Percentiles rank a stretch among this genome's conserved stretches.
Evolutionary conservation across 257 asterid genomes (phyloP).

Genomic region (Nicotiana otophora): DNA sequence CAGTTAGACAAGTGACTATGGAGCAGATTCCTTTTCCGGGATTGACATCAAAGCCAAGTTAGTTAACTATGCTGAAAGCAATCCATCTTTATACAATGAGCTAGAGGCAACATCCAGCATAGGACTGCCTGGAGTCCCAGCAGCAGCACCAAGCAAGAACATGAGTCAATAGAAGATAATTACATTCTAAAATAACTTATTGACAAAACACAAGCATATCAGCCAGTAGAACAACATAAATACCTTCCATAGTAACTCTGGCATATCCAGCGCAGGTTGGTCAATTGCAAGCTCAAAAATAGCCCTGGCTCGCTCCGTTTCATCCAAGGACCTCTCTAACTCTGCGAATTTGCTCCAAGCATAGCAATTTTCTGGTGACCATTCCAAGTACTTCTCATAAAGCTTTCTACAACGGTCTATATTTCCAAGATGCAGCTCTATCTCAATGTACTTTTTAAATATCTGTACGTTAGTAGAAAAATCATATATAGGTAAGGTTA

Average conservation of each 20-base stretch:
- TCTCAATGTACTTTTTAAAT: slow-evolving; percentile 92
- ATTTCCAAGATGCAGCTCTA: slow-evolving; percentile 87
- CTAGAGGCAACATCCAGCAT: not conserved
- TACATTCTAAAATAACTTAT: not conserved
- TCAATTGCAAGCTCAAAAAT: slow-evolving; percentile 92
- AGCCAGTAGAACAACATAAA: not conserved
- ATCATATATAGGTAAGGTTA: not conserved
- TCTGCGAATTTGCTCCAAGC: slow-evolving; percentile 95
- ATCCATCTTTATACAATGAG: not conserved
- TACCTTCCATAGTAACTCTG: slow-evolving; percentile 96
- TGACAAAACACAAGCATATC: not conserved
- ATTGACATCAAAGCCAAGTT: not conserved
- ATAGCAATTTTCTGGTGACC: slow-evolving; percentile 94
- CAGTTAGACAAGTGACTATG: not conserved
- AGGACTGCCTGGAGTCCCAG: not conserved
- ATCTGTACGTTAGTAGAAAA: slow-evolving; percentile 45
- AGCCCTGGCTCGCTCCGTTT: slow-evolving; percentile 90
- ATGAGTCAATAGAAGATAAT: not conserved
- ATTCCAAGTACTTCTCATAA: slow-evolving; percentile 75
- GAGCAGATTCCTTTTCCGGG: not conserved
- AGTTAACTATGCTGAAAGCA: not conserved
- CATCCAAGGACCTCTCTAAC: slow-evolving; percentile 72
- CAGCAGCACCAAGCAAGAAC: slow-evolving; percentile 8
- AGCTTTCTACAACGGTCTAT: slow-evolving; percentile 82
- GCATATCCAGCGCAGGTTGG: slow-evolving; percentile 96